Percentiles rank a stretch among this genome's conserved stretches.
Conservation (phyloP, 2,329 filamentous ascomycete species). For the Davidsoniella australis region DNA sequence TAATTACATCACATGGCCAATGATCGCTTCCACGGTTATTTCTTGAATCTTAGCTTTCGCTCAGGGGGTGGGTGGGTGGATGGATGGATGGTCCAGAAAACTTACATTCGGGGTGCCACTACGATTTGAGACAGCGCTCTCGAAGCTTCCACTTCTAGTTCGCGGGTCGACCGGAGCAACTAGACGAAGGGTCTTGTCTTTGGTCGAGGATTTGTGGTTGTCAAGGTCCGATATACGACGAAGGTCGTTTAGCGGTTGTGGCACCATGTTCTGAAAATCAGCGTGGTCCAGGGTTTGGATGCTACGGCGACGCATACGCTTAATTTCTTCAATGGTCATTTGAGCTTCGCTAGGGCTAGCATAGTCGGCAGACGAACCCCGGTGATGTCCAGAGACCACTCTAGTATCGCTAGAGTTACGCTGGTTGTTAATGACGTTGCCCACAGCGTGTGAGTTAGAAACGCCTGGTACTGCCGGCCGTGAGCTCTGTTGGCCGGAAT, state of each 20-base stretch:
- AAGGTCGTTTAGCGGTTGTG: constrained; percentile 7
- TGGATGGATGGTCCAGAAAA: constrained; percentile 15
- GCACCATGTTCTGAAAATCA: constrained; percentile 21
- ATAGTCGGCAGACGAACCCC: constrained; percentile 5
- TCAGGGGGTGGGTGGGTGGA: not conserved
- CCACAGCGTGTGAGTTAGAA: not conserved
- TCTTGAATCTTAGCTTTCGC: no score
- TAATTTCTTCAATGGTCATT: constrained; percentile 31
- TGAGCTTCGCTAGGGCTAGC: not conserved
- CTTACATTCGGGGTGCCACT: constrained; percentile 49
- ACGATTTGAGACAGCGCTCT: constrained; percentile 43
- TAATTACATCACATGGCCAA: no score
- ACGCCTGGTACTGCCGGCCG: constrained; percentile 20
- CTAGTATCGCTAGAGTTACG: constrained; percentile 15
- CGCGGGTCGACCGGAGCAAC: constrained; percentile 20
- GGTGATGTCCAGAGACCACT: constrained; percentile 13
- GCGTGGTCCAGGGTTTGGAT: constrained; percentile 47
- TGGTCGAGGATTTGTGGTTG: constrained; percentile 13
- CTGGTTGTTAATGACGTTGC: constrained; percentile 15
- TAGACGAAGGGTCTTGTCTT: constrained; percentile 22
- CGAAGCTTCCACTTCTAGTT: constrained; percentile 41
- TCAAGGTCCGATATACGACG: constrained; percentile 14
- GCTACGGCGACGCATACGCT: constrained; percentile 67
- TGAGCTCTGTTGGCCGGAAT: constrained; percentile 28
- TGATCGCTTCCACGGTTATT: no score